Conservation (phyloP, 2,329 filamentous ascomycete species). For the Mariannaea sp. region DNA sequence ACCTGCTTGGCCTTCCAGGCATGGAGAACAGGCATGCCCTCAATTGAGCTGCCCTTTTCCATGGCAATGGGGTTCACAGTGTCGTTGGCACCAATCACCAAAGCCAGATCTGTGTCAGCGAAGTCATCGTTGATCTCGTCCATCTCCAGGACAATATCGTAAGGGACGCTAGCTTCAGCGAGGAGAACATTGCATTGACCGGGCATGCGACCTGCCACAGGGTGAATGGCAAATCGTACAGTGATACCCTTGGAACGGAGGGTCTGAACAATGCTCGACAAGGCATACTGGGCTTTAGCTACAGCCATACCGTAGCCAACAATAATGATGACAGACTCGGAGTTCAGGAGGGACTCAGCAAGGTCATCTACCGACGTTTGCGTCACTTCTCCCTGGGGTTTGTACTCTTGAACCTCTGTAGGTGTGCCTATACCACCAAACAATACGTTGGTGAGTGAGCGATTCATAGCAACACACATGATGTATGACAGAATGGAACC, state of each 20-base stretch:
- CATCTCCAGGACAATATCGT: constrained; percentile 93
- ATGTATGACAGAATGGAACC: constrained; percentile 90
- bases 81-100: constrained; percentile 91
- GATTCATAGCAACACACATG: constrained; percentile 89
- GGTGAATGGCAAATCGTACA: constrained; percentile 88
- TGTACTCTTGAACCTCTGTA: constrained; percentile 63
- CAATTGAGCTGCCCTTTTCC: constrained; percentile 81
- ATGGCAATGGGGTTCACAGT: constrained; percentile 90
- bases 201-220: constrained; percentile 89
- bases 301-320: constrained; percentile 96
- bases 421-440: constrained; percentile 80
- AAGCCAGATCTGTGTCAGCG: constrained; percentile 78
- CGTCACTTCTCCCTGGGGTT: constrained; percentile 80
- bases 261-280: constrained; percentile 77
- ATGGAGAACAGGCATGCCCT: constrained; percentile 90
- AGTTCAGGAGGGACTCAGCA: constrained; percentile 73
- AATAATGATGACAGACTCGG: constrained; percentile 86
- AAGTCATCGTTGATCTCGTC: constrained; percentile 97
- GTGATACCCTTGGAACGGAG: constrained; percentile 77
- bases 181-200: constrained; percentile 91
- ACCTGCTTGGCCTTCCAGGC: constrained; percentile 95
- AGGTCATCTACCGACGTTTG: constrained; percentile 81
- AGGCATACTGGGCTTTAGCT: constrained; percentile 89
- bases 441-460: constrained; percentile 84
- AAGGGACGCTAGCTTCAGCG: constrained; percentile 85